Evolutionary conservation across 2,329 filamentous ascomycete genomes (phyloP).

Genomic region (Claviceps paspali): DNA sequence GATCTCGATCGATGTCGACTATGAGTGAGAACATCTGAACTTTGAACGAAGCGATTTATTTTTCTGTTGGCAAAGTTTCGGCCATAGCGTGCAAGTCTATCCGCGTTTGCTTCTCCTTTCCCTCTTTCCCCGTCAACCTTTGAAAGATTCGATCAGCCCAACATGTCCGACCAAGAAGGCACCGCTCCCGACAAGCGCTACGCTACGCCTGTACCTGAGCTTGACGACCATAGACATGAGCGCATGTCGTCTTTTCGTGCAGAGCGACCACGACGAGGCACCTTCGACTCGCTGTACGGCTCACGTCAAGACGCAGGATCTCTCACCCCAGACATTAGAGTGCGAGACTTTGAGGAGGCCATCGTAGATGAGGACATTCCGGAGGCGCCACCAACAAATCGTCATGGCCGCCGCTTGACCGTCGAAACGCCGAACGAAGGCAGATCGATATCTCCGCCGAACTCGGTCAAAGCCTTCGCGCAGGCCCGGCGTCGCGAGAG

Average conservation of each 20-base stretch:
- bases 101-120: neutral
- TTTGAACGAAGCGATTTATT: slow-evolving; percentile 14
- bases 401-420: slow-evolving; percentile 37
- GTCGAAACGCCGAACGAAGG: slow-evolving; percentile 41
- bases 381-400: slow-evolving; percentile 26
- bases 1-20: neutral
- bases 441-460: slow-evolving; percentile 73
- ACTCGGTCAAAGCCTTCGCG: slow-evolving; percentile 95
- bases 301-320: slow-evolving; percentile 25
- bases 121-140: neutral
- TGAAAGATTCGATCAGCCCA: slow-evolving; percentile 7
- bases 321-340: slow-evolving; percentile 23
- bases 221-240: slow-evolving; percentile 77
- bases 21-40: slow-evolving; percentile 9
- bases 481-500: slow-evolving; percentile 76
- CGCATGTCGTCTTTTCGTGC: slow-evolving; percentile 42
- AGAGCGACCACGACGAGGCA: slow-evolving; percentile 51
- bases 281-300: slow-evolving; percentile 55
- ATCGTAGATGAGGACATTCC: slow-evolving; percentile 59
- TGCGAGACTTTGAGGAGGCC: slow-evolving; percentile 78
- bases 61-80: neutral
- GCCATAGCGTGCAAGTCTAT: neutral
- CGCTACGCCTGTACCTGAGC: slow-evolving; percentile 59
- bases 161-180: slow-evolving; percentile 55
- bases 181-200: slow-evolving; percentile 45